A percentile compares a stretch with the other conserved stretches of the same genome.
Evolutionary conservation across 2,329 filamentous ascomycete species (phyloP).

Genomic region (Aspergillus awamori): DNA sequence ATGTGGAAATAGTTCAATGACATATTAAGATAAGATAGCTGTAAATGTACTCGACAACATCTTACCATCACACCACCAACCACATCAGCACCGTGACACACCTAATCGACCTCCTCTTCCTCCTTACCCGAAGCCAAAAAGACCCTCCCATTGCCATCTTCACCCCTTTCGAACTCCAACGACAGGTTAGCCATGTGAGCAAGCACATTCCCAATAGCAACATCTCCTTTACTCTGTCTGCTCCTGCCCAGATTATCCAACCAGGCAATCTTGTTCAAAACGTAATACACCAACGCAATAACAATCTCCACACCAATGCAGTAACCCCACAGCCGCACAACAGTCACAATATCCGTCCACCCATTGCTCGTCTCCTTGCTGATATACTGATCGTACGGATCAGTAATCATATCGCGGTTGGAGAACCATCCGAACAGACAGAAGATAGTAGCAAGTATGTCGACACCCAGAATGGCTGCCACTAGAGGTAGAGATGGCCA

Average conservation of each 20-base stretch:
- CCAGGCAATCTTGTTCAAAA: neutral
- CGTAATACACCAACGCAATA: neutral
- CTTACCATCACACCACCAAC: no score
- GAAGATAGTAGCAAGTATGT: conserved; percentile 73
- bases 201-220: neutral
- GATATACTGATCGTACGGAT: neutral
- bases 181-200: neutral
- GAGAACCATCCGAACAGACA: conserved; percentile 74
- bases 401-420: neutral
- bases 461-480: conserved; percentile 70
- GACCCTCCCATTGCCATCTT: neutral
- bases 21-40: no score
- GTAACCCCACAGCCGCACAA: neutral
- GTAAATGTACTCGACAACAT: no score
- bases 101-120: neutral
- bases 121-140: neutral
- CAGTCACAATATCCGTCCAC: neutral
- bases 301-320: neutral
- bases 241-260: neutral
- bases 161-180: neutral
- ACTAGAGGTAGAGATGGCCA: conserved; percentile 76
- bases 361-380: neutral
- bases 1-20: no score
- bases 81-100: no score
- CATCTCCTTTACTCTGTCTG: neutral